phyloP scores from a whole-genome alignment of 2,329 filamentous ascomycete species.

The Cryphonectria radicalis region DNA sequence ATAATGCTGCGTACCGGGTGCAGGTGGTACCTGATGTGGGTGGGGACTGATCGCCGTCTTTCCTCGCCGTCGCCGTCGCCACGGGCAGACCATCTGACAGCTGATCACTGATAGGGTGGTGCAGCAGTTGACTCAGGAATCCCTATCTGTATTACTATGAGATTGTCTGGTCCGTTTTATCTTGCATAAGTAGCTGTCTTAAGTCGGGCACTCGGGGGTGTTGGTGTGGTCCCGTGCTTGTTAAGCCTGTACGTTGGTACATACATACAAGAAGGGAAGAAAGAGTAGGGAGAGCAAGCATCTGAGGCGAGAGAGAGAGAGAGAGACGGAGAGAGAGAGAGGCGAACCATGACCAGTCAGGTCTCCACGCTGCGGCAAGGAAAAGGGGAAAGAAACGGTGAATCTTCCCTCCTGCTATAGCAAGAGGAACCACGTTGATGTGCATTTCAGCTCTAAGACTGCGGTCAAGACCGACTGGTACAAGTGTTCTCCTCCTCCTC shows the following conservation, averaged over 20 bases:
- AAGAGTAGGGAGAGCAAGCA: too few species aligned
- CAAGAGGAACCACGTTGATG: conserved; percentile 8
- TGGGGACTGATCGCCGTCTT: neutral
- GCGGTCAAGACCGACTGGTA: neutral
- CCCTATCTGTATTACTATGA: neutral
- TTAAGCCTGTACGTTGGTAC: neutral
- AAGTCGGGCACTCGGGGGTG: neutral
- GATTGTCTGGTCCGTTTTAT: neutral
- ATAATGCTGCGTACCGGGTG: neutral
- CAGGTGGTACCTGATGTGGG: conserved; percentile 6
- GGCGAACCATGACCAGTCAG: neutral
- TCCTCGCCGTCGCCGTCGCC: conserved; percentile 6
- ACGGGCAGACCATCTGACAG: conserved; percentile 15
- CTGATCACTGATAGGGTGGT: conserved; percentile 10
- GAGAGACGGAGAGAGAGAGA: neutral
- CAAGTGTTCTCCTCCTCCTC: neutral
- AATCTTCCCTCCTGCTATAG: neutral
- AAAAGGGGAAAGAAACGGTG: conserved; percentile 11
- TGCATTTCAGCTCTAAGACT: conserved; percentile 6
- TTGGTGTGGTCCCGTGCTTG: neutral
- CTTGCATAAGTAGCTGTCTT: neutral
- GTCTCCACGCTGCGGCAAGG: neutral
- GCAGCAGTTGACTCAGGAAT: neutral
- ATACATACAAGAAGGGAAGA: neutral
- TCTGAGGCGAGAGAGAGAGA: too few species aligned